Conservation (phyloP, 768 basidiomycete genomes). For the Russula sp. region DNA sequence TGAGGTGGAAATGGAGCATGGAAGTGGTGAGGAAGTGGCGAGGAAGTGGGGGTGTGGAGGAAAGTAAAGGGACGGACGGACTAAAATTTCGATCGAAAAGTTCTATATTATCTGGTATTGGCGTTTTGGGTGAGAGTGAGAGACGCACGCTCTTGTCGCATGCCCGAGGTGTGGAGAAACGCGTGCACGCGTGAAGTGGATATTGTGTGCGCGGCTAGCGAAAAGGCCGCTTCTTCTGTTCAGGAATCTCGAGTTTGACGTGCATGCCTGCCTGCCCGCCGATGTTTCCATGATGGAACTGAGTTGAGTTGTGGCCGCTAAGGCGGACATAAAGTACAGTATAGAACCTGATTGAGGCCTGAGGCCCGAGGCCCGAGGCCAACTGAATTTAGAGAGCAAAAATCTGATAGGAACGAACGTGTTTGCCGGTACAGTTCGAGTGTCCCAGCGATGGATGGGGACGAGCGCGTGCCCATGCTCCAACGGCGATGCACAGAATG, state of each 20-base stretch:
- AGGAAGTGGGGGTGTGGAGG: too few relatives aligned
- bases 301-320: background rate
- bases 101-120: too few relatives aligned
- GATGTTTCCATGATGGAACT: background rate
- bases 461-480: background rate
- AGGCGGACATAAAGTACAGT: background rate
- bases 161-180: background rate
- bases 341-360: too few relatives aligned
- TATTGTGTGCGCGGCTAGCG: background rate
- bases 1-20: background rate
- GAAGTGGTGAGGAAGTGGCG: background rate
- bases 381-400: background rate
- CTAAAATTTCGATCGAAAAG: background rate
- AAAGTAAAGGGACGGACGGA: too few relatives aligned
- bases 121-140: background rate
- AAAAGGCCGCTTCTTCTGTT: background rate
- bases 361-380: background rate
- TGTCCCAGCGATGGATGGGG: background rate
- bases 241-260: background rate
- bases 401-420: background rate
- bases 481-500: background rate
- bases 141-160: background rate
- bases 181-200: background rate
- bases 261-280: background rate
- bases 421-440: background rate